Evolutionary conservation across 441 rosid genomes (phyloP).

Genomic region (Manihot esculenta): DNA sequence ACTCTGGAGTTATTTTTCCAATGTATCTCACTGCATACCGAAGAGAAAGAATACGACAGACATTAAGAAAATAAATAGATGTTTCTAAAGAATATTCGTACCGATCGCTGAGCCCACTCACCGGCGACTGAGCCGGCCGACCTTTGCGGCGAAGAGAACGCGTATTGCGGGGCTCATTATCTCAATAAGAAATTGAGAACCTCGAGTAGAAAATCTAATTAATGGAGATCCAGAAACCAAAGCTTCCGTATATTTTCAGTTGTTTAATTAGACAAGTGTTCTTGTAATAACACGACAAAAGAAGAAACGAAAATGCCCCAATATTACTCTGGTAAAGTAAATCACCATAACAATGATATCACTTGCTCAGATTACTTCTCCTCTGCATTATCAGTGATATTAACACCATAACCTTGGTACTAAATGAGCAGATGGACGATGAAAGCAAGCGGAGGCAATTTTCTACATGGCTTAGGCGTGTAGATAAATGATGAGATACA

Average conservation of each 20-base stretch:
- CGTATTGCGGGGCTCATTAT: slow-evolving; percentile 34
- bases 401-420: no score
- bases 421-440: no score
- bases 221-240: slow-evolving; percentile 12
- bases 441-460: no score
- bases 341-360: not conserved
- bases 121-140: slow-evolving; percentile 18
- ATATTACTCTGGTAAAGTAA: not conserved
- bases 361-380: not conserved
- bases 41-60: not conserved
- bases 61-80: slow-evolving; percentile 25
- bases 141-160: slow-evolving; percentile 26
- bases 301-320: not conserved
- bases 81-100: slow-evolving; percentile 35
- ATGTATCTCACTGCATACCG: no score
- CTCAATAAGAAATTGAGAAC: not conserved
- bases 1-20: no score
- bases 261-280: not conserved
- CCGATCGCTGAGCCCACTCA: slow-evolving; percentile 6
- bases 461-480: no score
- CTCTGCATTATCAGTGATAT: no score
- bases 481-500: no score
- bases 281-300: not conserved
- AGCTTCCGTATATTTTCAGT: not conserved
- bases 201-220: slow-evolving; percentile 1